Percentiles rank a stretch among this genome's conserved stretches.
phyloP scores from a whole-genome alignment of 2,329 filamentous ascomycete genomes.

The Stemphylium beticola region DNA sequence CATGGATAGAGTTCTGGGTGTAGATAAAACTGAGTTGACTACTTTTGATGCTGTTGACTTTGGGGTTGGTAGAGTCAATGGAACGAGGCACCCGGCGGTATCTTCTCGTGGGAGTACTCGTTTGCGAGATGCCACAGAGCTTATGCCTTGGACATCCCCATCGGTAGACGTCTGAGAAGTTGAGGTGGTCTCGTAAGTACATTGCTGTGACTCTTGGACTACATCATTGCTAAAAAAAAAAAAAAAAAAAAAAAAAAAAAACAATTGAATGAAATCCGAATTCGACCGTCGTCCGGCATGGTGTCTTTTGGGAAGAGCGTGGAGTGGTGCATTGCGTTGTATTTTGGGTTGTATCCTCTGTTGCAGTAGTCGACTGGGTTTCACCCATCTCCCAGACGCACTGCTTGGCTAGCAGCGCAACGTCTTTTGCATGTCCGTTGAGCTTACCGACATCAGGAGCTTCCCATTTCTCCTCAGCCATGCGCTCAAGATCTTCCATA shows the following conservation, averaged over 20 bases:
- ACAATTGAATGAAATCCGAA: not conserved
- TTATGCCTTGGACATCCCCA: slow-evolving; percentile 31
- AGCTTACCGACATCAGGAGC: slow-evolving; percentile 33
- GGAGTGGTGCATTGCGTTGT: slow-evolving; percentile 27
- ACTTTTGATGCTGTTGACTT: not conserved
- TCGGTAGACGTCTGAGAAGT: slow-evolving; percentile 19
- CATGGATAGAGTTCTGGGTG: not conserved
- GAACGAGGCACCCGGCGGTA: slow-evolving; percentile 18
- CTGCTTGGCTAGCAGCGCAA: slow-evolving; percentile 32
- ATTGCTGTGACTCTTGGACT: slow-evolving; percentile 1
- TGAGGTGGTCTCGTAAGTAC: slow-evolving; percentile 10
- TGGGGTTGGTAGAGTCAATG: not conserved
- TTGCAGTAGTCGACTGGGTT: slow-evolving; percentile 24
- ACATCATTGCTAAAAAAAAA: not conserved
- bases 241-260: no score
- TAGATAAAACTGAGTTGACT: no score
- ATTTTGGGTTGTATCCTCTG: slow-evolving; percentile 31
- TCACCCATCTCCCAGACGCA: slow-evolving; percentile 22
- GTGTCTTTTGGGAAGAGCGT: slow-evolving; percentile 16
- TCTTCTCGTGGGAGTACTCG: slow-evolving; percentile 31
- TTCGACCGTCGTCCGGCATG: slow-evolving; percentile 1
- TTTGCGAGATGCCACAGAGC: slow-evolving; percentile 24
- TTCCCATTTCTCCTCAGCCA: slow-evolving; percentile 63
- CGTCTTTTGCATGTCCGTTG: slow-evolving; percentile 39
- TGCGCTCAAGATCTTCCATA: slow-evolving; percentile 71